Conservation (phyloP, 371 early-diverging fungal genomes). For the Actinomucor elegans region DNA sequence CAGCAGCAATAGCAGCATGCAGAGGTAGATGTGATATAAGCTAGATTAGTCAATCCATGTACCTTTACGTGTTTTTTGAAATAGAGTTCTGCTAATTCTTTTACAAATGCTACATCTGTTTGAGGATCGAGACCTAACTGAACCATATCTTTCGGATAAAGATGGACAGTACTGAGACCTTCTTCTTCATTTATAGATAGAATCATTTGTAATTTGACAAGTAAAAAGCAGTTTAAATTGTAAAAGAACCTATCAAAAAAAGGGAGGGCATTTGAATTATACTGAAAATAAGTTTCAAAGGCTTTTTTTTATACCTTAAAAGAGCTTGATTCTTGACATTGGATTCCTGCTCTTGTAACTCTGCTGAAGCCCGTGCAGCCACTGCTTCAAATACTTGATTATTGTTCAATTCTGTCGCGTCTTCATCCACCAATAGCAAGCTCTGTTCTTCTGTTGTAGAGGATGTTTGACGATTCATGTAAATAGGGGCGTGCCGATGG, state of each 20-base stretch:
- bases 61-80: constrained; percentile 38
- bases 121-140: constrained; percentile 47
- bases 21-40: not conserved
- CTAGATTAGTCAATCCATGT: constrained; percentile 13
- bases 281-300: no score
- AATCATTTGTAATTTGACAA: constrained; percentile 29
- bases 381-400: constrained; percentile 33
- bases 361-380: constrained; percentile 17
- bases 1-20: not conserved
- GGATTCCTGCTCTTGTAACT: not conserved
- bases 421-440: constrained; percentile 28
- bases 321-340: not conserved
- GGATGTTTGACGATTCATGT: not conserved
- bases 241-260: constrained; percentile 41
- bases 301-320: not conserved
- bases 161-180: constrained; percentile 9
- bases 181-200: constrained; percentile 27
- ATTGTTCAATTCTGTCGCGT: constrained; percentile 34
- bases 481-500: not conserved
- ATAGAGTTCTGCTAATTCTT: constrained; percentile 40
- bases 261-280: not conserved
- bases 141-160: constrained; percentile 44
- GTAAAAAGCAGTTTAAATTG: constrained; percentile 28
- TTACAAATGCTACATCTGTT: constrained; percentile 40
- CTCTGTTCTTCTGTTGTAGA: constrained; percentile 6